Evolutionary conservation across 768 basidiomycete species (phyloP), one percentile per base, ranked within the genome.

Genomic region (Boletus coccyginus): DNA sequence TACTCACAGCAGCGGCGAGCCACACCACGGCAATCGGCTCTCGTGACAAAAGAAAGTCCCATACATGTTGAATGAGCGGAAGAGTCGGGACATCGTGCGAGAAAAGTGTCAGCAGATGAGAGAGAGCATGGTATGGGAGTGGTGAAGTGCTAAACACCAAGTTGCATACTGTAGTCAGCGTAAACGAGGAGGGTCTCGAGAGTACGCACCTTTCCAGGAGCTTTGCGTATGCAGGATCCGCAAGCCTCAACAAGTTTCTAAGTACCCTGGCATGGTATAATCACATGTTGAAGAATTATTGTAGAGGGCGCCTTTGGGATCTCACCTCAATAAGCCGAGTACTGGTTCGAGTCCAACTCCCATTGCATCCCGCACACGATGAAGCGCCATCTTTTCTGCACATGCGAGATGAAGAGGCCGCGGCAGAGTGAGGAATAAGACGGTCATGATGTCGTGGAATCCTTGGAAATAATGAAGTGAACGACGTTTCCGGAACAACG

Each of bases 31-130:
- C 77, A 31, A 94, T 82, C 11, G 94, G 94, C 27, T 92, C 92
- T 36, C 94, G 80, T 59, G 85, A 83, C 13, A 98, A 74, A 11
- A 97, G 73, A 66, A 86, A 98, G 72, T 98, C 94, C 70, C 96
- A 98, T 46, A 94, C 83, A 59, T 94, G 88, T 67, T 96, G 94
- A 29, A 94, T 89, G 39, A 94, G 84, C 6, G 88, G 81, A n/a
- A 96, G 80, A 3, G 90, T 90, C 9, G 94, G 92, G 54, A 94
- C 81, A 62, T 97, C 94, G 69, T 98, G 94, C 12, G 94, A 86
- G 74, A 98, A 94, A 32, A 96, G 80, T 0, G 94, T 96, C 35
- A 98, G 77, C 33, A 97, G 82, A 73, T 94, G 91, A 5, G 93
- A 91, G 17, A 98, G 81, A 0, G 94, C 91, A 67, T 88, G 92